Conservation (phyloP, 352 stramenopile genomes). For the Globisporangium apiculatum region DNA sequence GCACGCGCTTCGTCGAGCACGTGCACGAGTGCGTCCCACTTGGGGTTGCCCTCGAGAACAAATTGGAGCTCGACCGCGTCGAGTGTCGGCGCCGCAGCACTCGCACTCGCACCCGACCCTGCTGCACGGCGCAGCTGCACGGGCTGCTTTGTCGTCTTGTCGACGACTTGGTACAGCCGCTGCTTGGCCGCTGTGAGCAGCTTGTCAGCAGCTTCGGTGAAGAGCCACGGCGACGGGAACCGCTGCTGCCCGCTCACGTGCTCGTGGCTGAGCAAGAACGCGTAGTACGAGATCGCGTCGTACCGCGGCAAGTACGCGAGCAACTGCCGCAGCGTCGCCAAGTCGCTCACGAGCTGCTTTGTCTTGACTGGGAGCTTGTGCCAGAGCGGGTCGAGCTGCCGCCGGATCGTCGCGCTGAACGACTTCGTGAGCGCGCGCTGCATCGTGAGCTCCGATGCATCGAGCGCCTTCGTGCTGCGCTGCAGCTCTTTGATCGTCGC, state of each 20-base stretch:
- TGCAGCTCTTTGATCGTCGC: conserved; percentile 93
- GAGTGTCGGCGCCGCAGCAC: conserved; percentile 3
- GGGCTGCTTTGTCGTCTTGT: conserved; percentile 36
- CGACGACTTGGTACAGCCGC: conserved; percentile 85
- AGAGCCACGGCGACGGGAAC: conserved; percentile 92
- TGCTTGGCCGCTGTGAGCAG: conserved; percentile 92
- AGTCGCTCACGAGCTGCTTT: conserved; percentile 90
- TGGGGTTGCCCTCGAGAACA: conserved; percentile 89
- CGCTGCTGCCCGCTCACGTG: conserved; percentile 75
- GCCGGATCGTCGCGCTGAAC: conserved; percentile 51
- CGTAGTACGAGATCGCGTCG: conserved; percentile 95
- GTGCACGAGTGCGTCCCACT: conserved; percentile 90
- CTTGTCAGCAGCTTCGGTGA: conserved; percentile 90
- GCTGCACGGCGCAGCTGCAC: conserved; percentile 25
- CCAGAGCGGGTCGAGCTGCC: conserved; percentile 96
- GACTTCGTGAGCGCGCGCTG: conserved; percentile 91
- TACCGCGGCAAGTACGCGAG: conserved; percentile 94
- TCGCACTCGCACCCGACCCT: not conserved
- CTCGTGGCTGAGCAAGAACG: conserved; percentile 90
- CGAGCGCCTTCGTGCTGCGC: conserved; percentile 75
- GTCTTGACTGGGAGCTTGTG: conserved; percentile 90
- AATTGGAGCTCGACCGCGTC: conserved; percentile 48
- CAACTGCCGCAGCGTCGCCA: conserved; percentile 70
- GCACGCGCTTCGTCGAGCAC: conserved; percentile 85
- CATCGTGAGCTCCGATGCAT: conserved; percentile 85